Base-by-base conservation (phyloP, 2,329 filamentous ascomycete genomes). In the Myriosclerotinia duriaeana region DNA sequence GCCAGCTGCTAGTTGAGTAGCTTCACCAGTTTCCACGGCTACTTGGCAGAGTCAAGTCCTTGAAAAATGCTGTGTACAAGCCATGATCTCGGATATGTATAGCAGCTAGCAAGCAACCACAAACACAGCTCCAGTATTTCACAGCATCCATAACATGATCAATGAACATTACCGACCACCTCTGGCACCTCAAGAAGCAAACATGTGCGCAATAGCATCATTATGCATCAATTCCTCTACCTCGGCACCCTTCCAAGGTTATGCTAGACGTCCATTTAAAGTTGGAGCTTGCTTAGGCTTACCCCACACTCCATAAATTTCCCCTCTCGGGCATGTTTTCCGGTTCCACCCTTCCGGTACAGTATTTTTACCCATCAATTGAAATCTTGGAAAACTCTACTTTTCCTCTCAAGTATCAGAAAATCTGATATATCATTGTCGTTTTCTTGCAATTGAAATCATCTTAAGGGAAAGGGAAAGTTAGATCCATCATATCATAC, bases 221-320 rank as follows among this genome's bases (percentile, higher is more conserved):
- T 50, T 38, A 5, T 60, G 56, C 17, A 46, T 36, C 8, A 22
- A 22, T 20, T 34, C 26, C 8, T 9, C 15, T 48, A 61, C 52
- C 52, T 58, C 61, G 61, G 61, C 38, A 46, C 15, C 38, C 26
- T n/a, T n/a, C n/a, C n/a, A n/a, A n/a, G n/a, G n/a, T n/a, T 44
- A 36, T 56, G 20, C 20, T 17, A 42, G 50, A 64, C 52, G 61
- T 64, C 61, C 26, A 48, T 64, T 64, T 64, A 64, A 26, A 58
- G 61, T 56, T 64, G 26, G 34, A 63, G 66, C 64, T 54, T 53
- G 15, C 14, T 55, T 52, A 50, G 5, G 3, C 5, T 50, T 66
- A 68, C 67, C 59, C 67, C 65, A 66, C 67, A 68, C n/a, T 66
- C 50, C 14, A 61, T 40, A 53, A 53, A 38, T 38, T 22, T 60